A percentile compares a stretch with the other conserved stretches of the same genome.
Conservation (phyloP, 345 rosid species). For the Camelina hispida region DNA sequence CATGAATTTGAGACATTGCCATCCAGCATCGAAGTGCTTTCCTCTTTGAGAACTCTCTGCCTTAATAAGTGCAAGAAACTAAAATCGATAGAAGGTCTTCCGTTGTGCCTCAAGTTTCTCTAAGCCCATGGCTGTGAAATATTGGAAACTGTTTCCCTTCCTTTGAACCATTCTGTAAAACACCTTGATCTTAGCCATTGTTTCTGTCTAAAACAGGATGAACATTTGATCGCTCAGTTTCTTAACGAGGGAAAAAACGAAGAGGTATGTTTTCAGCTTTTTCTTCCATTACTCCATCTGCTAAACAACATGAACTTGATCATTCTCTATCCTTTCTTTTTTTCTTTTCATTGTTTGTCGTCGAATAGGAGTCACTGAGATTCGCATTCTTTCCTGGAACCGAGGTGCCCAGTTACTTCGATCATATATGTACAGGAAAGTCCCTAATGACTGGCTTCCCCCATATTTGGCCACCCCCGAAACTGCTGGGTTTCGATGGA, state of each 20-base stretch:
- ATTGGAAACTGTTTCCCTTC: not conserved
- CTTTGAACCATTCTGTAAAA: slow-evolving; percentile 14
- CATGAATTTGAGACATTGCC: slow-evolving; percentile 22
- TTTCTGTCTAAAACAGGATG: not conserved
- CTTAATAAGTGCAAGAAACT: slow-evolving; percentile 29
- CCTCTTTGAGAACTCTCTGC: slow-evolving; percentile 13
- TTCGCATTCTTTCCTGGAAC: slow-evolving; percentile 29
- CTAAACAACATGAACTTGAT: not conserved
- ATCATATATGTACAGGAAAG: not conserved
- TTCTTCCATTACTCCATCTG: not conserved
- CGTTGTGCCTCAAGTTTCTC: not conserved
- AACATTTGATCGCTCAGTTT: not conserved
- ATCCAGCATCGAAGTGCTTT: not conserved
- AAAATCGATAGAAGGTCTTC: not conserved
- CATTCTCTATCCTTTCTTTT: not conserved
- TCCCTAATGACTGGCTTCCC: not conserved
- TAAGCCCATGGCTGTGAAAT: slow-evolving; percentile 9
- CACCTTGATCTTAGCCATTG: slow-evolving; percentile 34
- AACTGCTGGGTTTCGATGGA: slow-evolving; percentile 7
- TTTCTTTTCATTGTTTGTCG: not conserved
- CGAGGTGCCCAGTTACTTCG: slow-evolving; percentile 7
- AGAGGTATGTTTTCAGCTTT: slow-evolving; percentile 19
- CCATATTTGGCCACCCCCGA: not conserved
- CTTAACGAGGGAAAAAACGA: not conserved
- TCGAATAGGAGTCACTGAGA: not conserved